Conservation (phyloP, 108 stramenopile species). For the Cyclotella distinguenda region DNA sequence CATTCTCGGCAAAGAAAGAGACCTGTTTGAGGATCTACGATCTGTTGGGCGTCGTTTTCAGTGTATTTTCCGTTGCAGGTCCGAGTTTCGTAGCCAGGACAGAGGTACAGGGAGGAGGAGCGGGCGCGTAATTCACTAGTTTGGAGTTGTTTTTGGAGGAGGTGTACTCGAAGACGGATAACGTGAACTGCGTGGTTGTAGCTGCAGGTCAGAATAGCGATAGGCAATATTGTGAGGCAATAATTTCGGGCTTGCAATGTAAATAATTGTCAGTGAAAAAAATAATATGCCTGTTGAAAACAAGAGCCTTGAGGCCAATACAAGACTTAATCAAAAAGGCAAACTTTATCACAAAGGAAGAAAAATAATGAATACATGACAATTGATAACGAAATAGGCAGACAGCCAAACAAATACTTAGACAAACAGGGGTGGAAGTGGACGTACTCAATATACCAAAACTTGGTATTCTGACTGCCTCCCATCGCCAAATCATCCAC, state of each 20-base stretch:
- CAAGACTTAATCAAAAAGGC: too few species aligned
- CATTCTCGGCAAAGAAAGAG: slow-evolving; percentile 86
- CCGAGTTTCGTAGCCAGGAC: slow-evolving; percentile 73
- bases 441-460: slow-evolving; percentile 64
- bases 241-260: too few species aligned
- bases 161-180: slow-evolving; percentile 77
- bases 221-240: neutral
- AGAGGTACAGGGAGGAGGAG: slow-evolving; percentile 73
- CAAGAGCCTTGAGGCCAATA: too few species aligned
- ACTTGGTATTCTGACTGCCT: slow-evolving; percentile 80
- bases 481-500: slow-evolving; percentile 88
- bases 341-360: too few species aligned
- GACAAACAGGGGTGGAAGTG: neutral
- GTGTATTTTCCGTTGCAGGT: slow-evolving; percentile 86
- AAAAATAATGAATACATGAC: neutral
- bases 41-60: slow-evolving; percentile 81
- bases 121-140: slow-evolving; percentile 69
- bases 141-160: slow-evolving; percentile 73
- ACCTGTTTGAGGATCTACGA: slow-evolving; percentile 74
- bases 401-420: neutral
- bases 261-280: neutral
- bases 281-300: too few species aligned
- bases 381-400: neutral
- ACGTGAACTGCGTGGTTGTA: slow-evolving; percentile 80
- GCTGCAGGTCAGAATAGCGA: slow-evolving; percentile 3